Base-by-base conservation (phyloP, 2,329 filamentous ascomycete species). In the Coniella lustricola region DNA sequence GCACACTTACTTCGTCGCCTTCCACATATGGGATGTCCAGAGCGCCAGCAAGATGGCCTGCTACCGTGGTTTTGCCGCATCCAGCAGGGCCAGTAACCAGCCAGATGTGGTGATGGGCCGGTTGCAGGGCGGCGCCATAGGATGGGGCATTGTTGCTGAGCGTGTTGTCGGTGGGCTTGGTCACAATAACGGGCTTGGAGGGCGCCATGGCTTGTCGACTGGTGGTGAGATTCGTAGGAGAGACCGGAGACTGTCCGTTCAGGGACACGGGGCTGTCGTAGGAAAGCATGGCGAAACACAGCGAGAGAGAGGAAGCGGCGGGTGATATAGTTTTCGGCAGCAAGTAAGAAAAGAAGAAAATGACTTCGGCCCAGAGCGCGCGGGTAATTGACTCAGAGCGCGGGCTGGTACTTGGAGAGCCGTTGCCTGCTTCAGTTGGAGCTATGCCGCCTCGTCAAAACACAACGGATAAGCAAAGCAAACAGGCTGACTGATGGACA, bases 61-160 rank as follows among this genome's bases (percentile, higher is more conserved):
- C 87, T 22, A 90, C 77, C 1, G 85, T 90, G 49, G 80, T 86
- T 72, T 90, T 90, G 51, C 86, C 86, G 61, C 84, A 88, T 22
- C 87, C 87, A 37, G 87, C 85, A 44, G 86, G 86, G 22, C 86
- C 86, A 1, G 85, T 89, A 44, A 90, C 80, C 51, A 90, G 74
- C 84, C 85, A 90, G 62, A 90, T 88, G 64, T 90, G 85, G 59
- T 84, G 81, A 50, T 72, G 64, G 49, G 65, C 64, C 46, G 63
- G 58, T 21, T 53, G 50, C 3, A 46, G 16, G 25, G 54, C 29
- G 37, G 59, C 56, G 22, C 60, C 54, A 38, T 57, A 59, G 29
- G 50, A 51, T 44, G 61, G 54, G 22, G 60, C 54, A 49, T 62
- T 62, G 50, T 57, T 64, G 43, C 62, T 53, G 22, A 62, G 54